These are phyloP conservation scores for Entomortierella beljakovae DNA, from an alignment of 192 early-diverging fungal genomes.

Conservation along the genomic window DNA sequence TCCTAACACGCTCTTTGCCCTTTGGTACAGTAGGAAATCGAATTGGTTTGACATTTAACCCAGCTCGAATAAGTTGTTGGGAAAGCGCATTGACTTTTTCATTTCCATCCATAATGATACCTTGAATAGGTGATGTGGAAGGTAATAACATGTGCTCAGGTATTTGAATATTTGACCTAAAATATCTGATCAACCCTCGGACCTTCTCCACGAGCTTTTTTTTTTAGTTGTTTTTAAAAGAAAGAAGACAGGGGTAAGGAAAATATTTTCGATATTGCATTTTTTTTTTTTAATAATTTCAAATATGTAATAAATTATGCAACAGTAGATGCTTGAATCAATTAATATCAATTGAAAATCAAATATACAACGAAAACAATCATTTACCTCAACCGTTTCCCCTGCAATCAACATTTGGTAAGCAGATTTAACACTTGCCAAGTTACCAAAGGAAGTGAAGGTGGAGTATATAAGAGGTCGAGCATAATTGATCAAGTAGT, in stretches of 20 bases:
- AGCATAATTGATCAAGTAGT: constrained; percentile 87
- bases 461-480: constrained; percentile 86
- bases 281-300: too few relatives aligned
- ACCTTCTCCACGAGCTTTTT: constrained; percentile 48
- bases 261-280: too few relatives aligned
- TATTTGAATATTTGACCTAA: constrained; percentile 60
- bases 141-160: constrained; percentile 65
- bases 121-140: constrained; percentile 82
- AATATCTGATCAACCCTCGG: constrained; percentile 60
- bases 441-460: constrained; percentile 72
- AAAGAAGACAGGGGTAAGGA: constrained; percentile 10
- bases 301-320: too few relatives aligned
- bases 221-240: constrained; percentile 23
- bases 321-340: too few relatives aligned
- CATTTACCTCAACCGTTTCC: constrained; percentile 61
- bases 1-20: constrained; percentile 82
- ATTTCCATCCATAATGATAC: constrained; percentile 77
- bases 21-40: constrained; percentile 82
- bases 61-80: constrained; percentile 55
- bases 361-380: background rate
- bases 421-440: constrained; percentile 74
- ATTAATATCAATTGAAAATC: background rate
- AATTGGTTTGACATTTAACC: constrained; percentile 83
- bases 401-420: constrained; percentile 70
- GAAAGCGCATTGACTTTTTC: constrained; percentile 24